phyloP scores from a whole-genome alignment of 768 basidiomycete species.

The Cyathus striatus region DNA sequence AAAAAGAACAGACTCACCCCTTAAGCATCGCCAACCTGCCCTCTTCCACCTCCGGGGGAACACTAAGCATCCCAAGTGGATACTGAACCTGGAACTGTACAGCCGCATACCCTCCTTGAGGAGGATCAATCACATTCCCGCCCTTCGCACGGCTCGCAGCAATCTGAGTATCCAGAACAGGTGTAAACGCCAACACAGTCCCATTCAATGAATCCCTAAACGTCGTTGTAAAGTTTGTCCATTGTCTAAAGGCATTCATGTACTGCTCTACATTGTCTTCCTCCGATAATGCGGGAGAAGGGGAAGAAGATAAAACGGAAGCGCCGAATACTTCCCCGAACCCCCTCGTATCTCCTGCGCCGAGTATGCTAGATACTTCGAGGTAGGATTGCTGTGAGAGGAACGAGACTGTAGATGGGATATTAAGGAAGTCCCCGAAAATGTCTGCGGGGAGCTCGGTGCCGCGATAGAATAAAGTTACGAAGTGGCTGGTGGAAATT shows the following conservation, averaged over 20 bases:
- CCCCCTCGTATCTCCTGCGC: constrained; percentile 6
- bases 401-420: constrained; percentile 12
- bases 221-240: constrained; percentile 12
- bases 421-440: constrained; percentile 22
- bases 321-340: constrained; percentile 18
- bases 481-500: constrained; percentile 5
- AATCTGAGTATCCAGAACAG: constrained; percentile 20
- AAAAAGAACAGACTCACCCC: no score
- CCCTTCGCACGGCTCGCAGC: constrained; percentile 15
- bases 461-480: constrained; percentile 19
- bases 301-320: no score
- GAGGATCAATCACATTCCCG: constrained; percentile 22
- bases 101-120: constrained; percentile 16
- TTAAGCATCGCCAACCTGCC: no score
- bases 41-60: constrained; percentile 16
- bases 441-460: constrained; percentile 12
- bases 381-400: constrained; percentile 17
- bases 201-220: constrained; percentile 9
- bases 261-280: constrained; percentile 11
- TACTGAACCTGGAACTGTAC: constrained; percentile 25
- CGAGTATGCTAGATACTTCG: constrained; percentile 12
- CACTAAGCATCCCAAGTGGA: constrained; percentile 9
- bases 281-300: no score
- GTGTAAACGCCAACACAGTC: constrained; percentile 20
- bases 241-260: constrained; percentile 16